Conservation (phyloP, 371 early-diverging fungal genomes). For the Saksenaea oblongispora region DNA sequence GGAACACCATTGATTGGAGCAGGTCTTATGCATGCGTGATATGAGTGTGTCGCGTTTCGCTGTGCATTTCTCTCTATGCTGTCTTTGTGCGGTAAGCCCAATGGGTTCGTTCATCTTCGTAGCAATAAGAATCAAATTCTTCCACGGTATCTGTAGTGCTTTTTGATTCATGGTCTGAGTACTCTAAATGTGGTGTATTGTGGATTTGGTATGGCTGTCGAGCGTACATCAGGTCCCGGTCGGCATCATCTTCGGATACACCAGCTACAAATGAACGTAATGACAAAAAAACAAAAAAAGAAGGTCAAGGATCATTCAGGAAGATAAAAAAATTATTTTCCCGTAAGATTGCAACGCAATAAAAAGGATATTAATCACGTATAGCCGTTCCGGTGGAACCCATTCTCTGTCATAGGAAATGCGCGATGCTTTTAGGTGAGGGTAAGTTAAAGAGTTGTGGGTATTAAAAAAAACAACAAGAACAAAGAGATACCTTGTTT, state of each 20-base stretch:
- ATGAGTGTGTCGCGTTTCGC: no score
- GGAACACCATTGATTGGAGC: no score
- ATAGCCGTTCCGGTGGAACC: constrained; percentile 30
- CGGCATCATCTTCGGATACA: constrained; percentile 25
- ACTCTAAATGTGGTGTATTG: constrained; percentile 27
- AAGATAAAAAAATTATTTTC: background rate
- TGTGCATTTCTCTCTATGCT: background rate
- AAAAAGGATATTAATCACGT: constrained; percentile 39
- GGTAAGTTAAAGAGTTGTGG: background rate
- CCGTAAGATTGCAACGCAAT: background rate
- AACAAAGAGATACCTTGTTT: background rate
- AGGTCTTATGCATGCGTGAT: no score
- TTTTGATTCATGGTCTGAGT: constrained; percentile 33
- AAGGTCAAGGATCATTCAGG: constrained; percentile 18
- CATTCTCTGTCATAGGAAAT: constrained; percentile 20
- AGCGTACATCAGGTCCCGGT: constrained; percentile 24
- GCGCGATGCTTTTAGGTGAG: background rate
- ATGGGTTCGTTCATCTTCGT: background rate
- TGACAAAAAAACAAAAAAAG: background rate
- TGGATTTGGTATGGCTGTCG: constrained; percentile 27
- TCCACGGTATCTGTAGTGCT: constrained; percentile 27
- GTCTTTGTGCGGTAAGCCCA: background rate
- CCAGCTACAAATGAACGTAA: constrained; percentile 37
- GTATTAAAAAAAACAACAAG: background rate
- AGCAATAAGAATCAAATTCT: constrained; percentile 6